Base-by-base conservation (phyloP, 106 monocot genomes). In the Vanilla planifolia region DNA sequence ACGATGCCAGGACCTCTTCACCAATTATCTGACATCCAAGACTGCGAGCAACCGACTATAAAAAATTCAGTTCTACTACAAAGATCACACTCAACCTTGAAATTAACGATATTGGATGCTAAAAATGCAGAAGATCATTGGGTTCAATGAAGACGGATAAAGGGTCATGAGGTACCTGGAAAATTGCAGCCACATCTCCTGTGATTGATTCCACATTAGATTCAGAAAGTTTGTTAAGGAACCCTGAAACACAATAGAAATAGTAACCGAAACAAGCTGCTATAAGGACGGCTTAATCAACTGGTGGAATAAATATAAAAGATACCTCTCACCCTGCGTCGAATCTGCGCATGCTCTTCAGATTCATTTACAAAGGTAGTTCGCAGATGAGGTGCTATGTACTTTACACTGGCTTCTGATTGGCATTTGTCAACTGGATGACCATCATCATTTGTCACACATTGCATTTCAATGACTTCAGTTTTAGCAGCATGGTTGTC, bases 201-300 rank as follows among this genome's bases (percentile, higher is more conserved):
- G 91, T 75, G 67, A 88, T 78, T 17, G 87, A 77, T 52, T 91
- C 88, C 50, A 98, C 79, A 65, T 88, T 98, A 11, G 83, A 83
- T 63, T 81, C 82, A 23, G 76, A 81, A 56, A 90, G 81, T 61
- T 73, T 79, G 62, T 82, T 88, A n/a, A 93, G 53, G 11, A 88
- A 69, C 6, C 86, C 84, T 98, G 67, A 58, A 33, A 57, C 28
- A 37, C 43, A 9, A 29, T 0, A 66, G 14, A 58, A 35, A 27
- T 8, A 14, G 10, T 15, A 17, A 51, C 25, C 17, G 26, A 20
- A 14, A 26, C 25, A 7, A 40, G 20, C 36, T 61, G 21, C 24
- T n/a, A 15, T 11, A 42, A 59, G 1, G 17, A 42, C 55, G 4
- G 14, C 47, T 16, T 33, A 65, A 63, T 44, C 30, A 36, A 44